Conservation (phyloP, 345 rosid genomes). For the Capsella bursapastoris region DNA sequence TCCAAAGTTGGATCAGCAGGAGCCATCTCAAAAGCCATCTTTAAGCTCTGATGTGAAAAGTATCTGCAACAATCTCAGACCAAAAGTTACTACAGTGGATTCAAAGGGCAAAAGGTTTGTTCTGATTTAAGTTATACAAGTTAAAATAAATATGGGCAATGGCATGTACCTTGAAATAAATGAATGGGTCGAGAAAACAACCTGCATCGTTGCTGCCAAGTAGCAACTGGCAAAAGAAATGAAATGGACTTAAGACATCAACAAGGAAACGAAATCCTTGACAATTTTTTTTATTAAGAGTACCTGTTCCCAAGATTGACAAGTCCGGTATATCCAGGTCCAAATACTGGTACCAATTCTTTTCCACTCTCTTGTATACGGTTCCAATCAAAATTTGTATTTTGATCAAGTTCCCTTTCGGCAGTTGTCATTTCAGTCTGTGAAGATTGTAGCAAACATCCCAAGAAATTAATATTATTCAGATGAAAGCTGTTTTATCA, state of each 20-base stretch:
- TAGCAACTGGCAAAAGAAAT: slow-evolving; percentile 76
- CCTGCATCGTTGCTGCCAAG: slow-evolving; percentile 99
- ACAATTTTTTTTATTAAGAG: slow-evolving; percentile 22
- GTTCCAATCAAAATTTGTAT: slow-evolving; percentile 96
- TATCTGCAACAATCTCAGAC: slow-evolving; percentile 56
- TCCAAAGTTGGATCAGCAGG: slow-evolving; percentile 98
- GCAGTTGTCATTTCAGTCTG: slow-evolving; percentile 99
- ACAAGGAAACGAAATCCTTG: slow-evolving; percentile 6
- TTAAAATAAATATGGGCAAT: slow-evolving; percentile 17
- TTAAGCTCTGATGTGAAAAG: slow-evolving; percentile 68
- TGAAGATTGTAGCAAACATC: slow-evolving; percentile 34
- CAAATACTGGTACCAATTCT: slow-evolving; percentile 78
- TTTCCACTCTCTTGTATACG: slow-evolving; percentile 99
- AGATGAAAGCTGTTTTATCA: slow-evolving; percentile 8
- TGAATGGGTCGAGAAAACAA: slow-evolving; percentile 73
- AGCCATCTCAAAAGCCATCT: slow-evolving; percentile 79
- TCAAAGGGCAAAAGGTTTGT: slow-evolving; percentile 3
- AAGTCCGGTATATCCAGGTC: slow-evolving; percentile 98
- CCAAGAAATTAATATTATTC: slow-evolving; percentile 33
- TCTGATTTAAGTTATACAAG: slow-evolving; percentile 7
- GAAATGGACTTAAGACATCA: slow-evolving; percentile 28
- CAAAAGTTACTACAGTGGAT: slow-evolving; percentile 27
- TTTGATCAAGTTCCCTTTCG: slow-evolving; percentile 99
- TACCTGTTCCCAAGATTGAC: slow-evolving; percentile 98
- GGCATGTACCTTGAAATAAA: slow-evolving; percentile 67